A percentile compares a stretch with the other conserved stretches of the same genome.
Conservation (phyloP, 306 rosid species). For the Begonia peltatifolia region DNA sequence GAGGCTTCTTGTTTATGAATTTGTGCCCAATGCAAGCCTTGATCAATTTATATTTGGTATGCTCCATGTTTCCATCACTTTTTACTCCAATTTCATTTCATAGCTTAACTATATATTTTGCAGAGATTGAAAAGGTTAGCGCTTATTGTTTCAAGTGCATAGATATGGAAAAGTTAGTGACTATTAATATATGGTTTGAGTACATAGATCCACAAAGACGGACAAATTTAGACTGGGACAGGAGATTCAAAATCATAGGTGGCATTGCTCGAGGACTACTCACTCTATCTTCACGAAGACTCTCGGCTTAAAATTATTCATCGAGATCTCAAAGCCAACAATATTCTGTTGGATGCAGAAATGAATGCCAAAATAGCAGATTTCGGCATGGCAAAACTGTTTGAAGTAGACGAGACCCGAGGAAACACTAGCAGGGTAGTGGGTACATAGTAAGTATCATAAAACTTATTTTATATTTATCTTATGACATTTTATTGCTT, state of each 20-base stretch:
- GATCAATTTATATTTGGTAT: slow-evolving; percentile 44
- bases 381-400: slow-evolving; percentile 57
- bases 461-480: too few species aligned
- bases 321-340: slow-evolving; percentile 57
- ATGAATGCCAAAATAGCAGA: slow-evolving; percentile 59
- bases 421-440: slow-evolving; percentile 32
- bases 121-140: too few species aligned
- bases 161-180: not conserved
- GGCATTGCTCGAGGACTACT: slow-evolving; percentile 54
- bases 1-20: slow-evolving; percentile 44
- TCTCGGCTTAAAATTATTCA: slow-evolving; percentile 47
- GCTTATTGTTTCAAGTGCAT: not conserved
- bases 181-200: not conserved
- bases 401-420: slow-evolving; percentile 25
- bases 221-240: slow-evolving; percentile 30
- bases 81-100: not conserved
- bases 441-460: slow-evolving; percentile 51
- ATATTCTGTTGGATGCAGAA: slow-evolving; percentile 31
- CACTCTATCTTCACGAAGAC: slow-evolving; percentile 47
- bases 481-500: too few species aligned
- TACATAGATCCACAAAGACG: not conserved
- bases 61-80: slow-evolving; percentile 1
- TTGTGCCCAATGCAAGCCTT: slow-evolving; percentile 52
- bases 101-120: too few species aligned
- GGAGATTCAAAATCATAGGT: slow-evolving; percentile 27